Conservation (phyloP, 352 stramenopile genomes). For the Peronosclerospora sorghi region DNA sequence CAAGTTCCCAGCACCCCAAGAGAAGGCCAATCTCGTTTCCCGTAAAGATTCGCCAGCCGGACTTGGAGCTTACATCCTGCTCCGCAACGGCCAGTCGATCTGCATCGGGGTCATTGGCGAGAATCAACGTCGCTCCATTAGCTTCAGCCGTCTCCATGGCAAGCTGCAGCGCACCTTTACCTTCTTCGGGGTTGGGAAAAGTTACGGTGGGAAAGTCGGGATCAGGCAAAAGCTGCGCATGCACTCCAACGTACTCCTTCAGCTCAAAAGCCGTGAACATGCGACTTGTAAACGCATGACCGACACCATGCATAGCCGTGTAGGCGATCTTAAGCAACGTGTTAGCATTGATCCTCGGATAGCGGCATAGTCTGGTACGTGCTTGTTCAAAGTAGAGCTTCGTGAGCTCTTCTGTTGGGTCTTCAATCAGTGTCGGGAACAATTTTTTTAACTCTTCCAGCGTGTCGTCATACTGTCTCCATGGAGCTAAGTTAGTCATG, state of each 20-base stretch:
- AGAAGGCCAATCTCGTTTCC: slow-evolving; percentile 97
- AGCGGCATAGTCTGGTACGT: slow-evolving; percentile 44
- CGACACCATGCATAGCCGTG: slow-evolving; percentile 98
- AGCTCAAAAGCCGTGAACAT: slow-evolving; percentile 87
- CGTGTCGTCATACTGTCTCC: slow-evolving; percentile 52
- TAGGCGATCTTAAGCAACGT: slow-evolving; percentile 84
- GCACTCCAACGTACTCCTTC: slow-evolving; percentile 78
- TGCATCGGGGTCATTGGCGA: slow-evolving; percentile 98
- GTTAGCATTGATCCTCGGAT: slow-evolving; percentile 45
- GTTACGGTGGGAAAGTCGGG: slow-evolving; percentile 93
- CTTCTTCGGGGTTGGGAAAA: slow-evolving; percentile 98
- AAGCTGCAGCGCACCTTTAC: slow-evolving; percentile 91
- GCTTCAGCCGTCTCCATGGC: slow-evolving; percentile 85
- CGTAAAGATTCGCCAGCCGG: slow-evolving; percentile 93
- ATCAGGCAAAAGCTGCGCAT: slow-evolving; percentile 87
- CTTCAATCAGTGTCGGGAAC: slow-evolving; percentile 35
- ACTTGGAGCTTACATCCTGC: slow-evolving; percentile 35
- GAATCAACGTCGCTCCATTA: slow-evolving; percentile 72
- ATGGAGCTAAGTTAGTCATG: slow-evolving; percentile 83
- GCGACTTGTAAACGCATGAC: slow-evolving; percentile 84
- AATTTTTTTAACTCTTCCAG: slow-evolving; percentile 21
- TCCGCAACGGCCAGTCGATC: slow-evolving; percentile 96
- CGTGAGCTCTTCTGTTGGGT: slow-evolving; percentile 62
- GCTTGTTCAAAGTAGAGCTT: slow-evolving; percentile 62
- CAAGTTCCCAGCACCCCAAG: slow-evolving; percentile 88